These are phyloP conservation scores for Aureobasidium sp. DNA, from an alignment of 2,329 filamentous ascomycete genomes.

Conservation along the genomic window DNA sequence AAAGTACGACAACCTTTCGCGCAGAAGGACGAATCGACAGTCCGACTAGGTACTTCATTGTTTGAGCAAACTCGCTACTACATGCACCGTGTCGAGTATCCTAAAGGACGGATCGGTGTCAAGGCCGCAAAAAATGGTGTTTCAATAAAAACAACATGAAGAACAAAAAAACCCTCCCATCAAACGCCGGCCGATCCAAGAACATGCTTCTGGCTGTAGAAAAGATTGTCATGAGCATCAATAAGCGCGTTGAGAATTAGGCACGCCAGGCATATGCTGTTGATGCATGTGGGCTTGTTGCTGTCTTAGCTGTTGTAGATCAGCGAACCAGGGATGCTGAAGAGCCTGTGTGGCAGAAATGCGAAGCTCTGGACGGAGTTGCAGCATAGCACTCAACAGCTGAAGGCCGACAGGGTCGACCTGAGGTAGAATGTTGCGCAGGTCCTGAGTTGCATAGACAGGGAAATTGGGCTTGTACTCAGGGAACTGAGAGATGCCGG, in stretches of 20 bases:
- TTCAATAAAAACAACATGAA: not conserved
- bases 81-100: not conserved
- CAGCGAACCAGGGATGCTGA: slow-evolving; percentile 86
- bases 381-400: slow-evolving; percentile 82
- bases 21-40: not conserved
- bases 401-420: slow-evolving; percentile 85
- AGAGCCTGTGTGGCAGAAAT: slow-evolving; percentile 83
- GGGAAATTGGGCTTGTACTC: slow-evolving; percentile 96
- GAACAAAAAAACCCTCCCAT: not conserved
- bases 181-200: slow-evolving; percentile 2
- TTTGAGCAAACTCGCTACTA: not conserved
- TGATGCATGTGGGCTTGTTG: slow-evolving; percentile 17
- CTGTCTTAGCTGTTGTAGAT: slow-evolving; percentile 49
- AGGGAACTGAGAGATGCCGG: slow-evolving; percentile 88
- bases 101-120: not conserved
- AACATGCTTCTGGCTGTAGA: not conserved
- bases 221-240: slow-evolving; percentile 8
- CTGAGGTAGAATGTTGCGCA: slow-evolving; percentile 78
- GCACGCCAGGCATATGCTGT: slow-evolving; percentile 17
- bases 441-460: slow-evolving; percentile 86
- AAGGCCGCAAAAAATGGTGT: too few relatives aligned
- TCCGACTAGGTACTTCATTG: not conserved
- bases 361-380: slow-evolving; percentile 83
- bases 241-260: slow-evolving; percentile 17
- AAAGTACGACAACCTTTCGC: not conserved